A percentile compares a stretch with the other conserved stretches of the same genome.
Conservation (phyloP, 83 land plant genomes). For the Picea mariana region DNA sequence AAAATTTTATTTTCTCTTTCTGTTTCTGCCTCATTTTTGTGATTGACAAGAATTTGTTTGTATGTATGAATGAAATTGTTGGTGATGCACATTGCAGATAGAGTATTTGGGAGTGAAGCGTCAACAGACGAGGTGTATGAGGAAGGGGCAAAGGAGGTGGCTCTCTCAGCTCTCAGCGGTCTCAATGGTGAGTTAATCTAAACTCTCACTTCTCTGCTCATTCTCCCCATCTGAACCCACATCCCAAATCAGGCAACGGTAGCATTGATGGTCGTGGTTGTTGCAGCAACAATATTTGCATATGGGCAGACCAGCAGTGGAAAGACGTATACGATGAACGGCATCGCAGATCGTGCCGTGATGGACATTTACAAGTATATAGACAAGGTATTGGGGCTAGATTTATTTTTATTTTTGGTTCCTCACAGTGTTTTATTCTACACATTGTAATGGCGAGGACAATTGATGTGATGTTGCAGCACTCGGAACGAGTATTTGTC, state of each 20-base stretch:
- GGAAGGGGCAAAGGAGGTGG: constrained; percentile 77
- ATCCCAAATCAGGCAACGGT: not conserved
- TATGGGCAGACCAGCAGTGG: constrained; percentile 97
- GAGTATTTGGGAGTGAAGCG: constrained; percentile 58
- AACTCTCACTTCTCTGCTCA: no score
- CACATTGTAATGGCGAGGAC: no score
- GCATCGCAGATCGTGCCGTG: constrained; percentile 77
- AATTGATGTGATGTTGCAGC: constrained; percentile 38
- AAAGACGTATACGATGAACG: constrained; percentile 87
- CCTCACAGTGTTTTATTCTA: no score
- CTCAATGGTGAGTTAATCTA: constrained; percentile 54
- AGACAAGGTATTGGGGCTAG: constrained; percentile 35
- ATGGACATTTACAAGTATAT: constrained; percentile 72
- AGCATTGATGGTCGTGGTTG: not conserved
- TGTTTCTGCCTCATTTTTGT: not conserved
- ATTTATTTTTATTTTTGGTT: no score
- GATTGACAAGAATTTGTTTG: not conserved
- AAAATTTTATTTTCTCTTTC: not conserved
- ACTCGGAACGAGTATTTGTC: constrained; percentile 69
- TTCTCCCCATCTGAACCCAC: no score
- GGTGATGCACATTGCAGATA: constrained; percentile 34
- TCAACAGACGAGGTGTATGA: constrained; percentile 74
- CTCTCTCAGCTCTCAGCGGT: constrained; percentile 75
- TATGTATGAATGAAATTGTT: not conserved
- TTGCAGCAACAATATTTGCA: constrained; percentile 88